Base-by-base conservation (phyloP, 2,329 filamentous ascomycete genomes). In the Colletotrichum salicis region DNA sequence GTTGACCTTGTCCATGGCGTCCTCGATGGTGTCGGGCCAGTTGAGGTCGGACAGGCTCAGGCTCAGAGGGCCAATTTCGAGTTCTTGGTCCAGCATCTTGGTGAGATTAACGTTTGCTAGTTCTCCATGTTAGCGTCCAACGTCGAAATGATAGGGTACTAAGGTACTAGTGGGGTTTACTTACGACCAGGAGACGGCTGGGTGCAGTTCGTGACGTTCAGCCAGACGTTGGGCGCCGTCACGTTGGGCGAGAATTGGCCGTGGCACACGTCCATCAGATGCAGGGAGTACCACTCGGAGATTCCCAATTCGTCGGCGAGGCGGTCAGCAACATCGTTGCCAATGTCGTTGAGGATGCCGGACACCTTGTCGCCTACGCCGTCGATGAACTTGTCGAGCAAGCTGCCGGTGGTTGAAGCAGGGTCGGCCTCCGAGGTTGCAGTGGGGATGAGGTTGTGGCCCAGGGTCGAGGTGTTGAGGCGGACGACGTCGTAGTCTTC, bases 231-330 rank as follows among this genome's bases (percentile, higher is more conserved):
- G 3, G 78, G 74, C 10, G 67, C 78, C 4, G 84, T 85, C 1
- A 81, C 80, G 64, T 86, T 85, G 35, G 84, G 84, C 52, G 80
- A 79, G 73, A 82, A 88, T 74, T 81, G 74, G 58, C 86, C 86
- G 75, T 86, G 79, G 76, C 86, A 88, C 4, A 80, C 77, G 51
- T 82, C 80, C 84, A 86, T 84, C 75, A 88, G 74, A 73, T 88
- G 86, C 35, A 88, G 72, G 19, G 85, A 87, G 75, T 87, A 88
- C 86, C 86, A 88, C 71, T 87, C 80, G 1, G 82, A 81, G 67
- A 88, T 83, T 29, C 86, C 85, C 33, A 87, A 78, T n/a, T 81
- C 79, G 13, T 82, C 79, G 60, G 82, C 79, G 57, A 86, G 62
- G 64, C 83, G 74, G 67, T 83, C 84, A 48, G 82, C 82, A 51